Percentiles rank a stretch among this genome's conserved stretches.
These are phyloP conservation scores for Elsinoe perseae DNA, from an alignment of 2,329 filamentous ascomycete genomes.

Conservation along the genomic window DNA sequence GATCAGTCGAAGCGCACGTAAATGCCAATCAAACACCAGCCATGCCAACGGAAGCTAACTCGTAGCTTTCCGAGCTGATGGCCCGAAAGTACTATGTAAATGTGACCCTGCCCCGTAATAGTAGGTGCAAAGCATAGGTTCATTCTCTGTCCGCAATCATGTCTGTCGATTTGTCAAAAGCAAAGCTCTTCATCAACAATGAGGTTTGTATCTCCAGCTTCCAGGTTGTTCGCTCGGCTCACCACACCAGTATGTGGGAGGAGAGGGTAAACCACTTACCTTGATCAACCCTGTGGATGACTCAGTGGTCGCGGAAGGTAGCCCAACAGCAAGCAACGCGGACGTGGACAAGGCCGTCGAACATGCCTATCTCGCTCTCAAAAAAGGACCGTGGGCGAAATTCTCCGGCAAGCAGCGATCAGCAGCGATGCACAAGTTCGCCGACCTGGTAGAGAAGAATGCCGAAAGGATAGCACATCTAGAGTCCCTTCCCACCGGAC, in stretches of 20 bases:
- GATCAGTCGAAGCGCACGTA: too few species aligned
- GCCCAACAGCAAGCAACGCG: slow-evolving; percentile 36
- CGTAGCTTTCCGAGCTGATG: too few species aligned
- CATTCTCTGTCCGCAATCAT: not conserved
- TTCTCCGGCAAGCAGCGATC: not conserved
- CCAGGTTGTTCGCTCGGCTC: not conserved
- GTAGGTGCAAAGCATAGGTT: not conserved
- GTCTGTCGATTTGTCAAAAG: slow-evolving; percentile 6
- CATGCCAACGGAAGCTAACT: too few species aligned
- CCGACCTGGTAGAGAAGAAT: slow-evolving; percentile 19
- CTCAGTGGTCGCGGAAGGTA: slow-evolving; percentile 43
- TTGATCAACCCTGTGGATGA: slow-evolving; percentile 45
- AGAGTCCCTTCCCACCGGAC: slow-evolving; percentile 18
- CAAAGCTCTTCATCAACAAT: slow-evolving; percentile 17
- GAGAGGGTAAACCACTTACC: slow-evolving; percentile 37
- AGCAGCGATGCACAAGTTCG: slow-evolving; percentile 18
- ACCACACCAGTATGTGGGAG: slow-evolving; percentile 13
- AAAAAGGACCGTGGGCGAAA: slow-evolving; percentile 30
- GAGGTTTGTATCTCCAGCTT: slow-evolving; percentile 4
- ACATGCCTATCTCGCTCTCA: slow-evolving; percentile 62
- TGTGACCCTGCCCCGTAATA: not conserved
- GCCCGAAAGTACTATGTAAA: not conserved
- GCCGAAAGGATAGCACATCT: slow-evolving; percentile 19
- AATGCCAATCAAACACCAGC: too few species aligned
- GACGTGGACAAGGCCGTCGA: slow-evolving; percentile 64